Conservation (phyloP, 495 filamentous ascomycete genomes). For the Trichoderma gamsii region DNA sequence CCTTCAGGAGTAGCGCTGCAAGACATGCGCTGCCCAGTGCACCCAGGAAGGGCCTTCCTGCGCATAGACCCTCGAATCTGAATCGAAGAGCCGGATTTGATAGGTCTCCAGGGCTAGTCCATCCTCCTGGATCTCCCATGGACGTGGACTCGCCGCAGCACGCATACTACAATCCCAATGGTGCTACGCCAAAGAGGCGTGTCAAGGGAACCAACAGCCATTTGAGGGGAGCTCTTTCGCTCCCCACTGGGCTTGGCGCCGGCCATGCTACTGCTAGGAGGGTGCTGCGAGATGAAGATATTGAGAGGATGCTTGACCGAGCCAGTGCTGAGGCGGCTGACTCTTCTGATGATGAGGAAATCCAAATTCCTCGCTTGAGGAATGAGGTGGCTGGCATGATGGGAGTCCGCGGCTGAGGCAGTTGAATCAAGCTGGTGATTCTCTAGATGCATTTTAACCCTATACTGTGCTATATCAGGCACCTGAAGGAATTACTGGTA, state of each 20-base stretch:
- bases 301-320: conserved; percentile 43
- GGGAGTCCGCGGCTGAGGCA: neutral
- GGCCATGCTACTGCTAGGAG: conserved; percentile 31
- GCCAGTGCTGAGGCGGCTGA: conserved; percentile 27
- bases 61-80: conserved; percentile 29
- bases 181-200: conserved; percentile 38
- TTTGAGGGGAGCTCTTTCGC: conserved; percentile 22
- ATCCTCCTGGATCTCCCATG: conserved; percentile 26
- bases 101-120: conserved; percentile 28
- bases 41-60: conserved; percentile 39
- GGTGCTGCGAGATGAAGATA: conserved; percentile 36
- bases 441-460: neutral
- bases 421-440: neutral
- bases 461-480: neutral
- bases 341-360: conserved; percentile 45
- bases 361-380: conserved; percentile 31
- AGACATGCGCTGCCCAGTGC: conserved; percentile 34
- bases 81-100: conserved; percentile 44
- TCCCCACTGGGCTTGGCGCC: conserved; percentile 37
- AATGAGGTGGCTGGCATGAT: conserved; percentile 38
- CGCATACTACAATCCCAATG: conserved; percentile 23
- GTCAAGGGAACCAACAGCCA: conserved; percentile 29
- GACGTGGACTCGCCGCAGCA: conserved; percentile 39
- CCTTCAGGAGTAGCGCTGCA: conserved; percentile 22
- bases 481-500: neutral